These are phyloP conservation scores for Globomyces pollinis-pini DNA, from an alignment of 192 early-diverging fungal species.

Conservation along the genomic window DNA sequence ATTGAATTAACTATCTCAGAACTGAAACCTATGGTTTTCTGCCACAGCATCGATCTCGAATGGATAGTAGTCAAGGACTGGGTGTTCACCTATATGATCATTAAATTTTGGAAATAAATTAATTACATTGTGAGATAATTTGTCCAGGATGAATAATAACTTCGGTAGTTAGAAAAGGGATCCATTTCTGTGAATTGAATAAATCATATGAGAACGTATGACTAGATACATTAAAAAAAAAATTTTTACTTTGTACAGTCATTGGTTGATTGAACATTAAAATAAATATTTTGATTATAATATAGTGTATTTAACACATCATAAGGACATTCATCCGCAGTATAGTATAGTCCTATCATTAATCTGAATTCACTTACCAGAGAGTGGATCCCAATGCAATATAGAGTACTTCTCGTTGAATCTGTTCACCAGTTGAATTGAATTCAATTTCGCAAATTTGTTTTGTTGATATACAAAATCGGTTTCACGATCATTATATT, in stretches of 20 bases:
- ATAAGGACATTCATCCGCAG: slow-evolving; percentile 18
- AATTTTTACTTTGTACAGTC: slow-evolving; percentile 8
- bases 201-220: slow-evolving; percentile 36
- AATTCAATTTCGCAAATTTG: slow-evolving; percentile 12
- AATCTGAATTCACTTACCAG: slow-evolving; percentile 11
- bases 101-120: no score
- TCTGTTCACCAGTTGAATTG: neutral
- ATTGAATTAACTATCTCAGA: neutral
- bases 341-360: neutral
- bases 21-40: neutral
- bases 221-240: slow-evolving; percentile 6
- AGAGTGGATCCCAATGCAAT: slow-evolving; percentile 28
- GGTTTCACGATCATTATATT: neutral
- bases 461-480: neutral
- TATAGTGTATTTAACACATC: slow-evolving; percentile 26
- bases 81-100: neutral
- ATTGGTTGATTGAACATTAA: slow-evolving; percentile 31
- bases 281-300: slow-evolving; percentile 32
- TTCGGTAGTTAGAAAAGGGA: slow-evolving; percentile 22
- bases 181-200: slow-evolving; percentile 22
- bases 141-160: neutral
- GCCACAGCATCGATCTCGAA: neutral
- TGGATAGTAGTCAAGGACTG: neutral
- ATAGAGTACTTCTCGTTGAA: slow-evolving; percentile 10
- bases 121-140: slow-evolving; percentile 3